Evolutionary conservation across 1,139 yeast genomes (phyloP).

Genomic region (Meyerozyma sp.): DNA sequence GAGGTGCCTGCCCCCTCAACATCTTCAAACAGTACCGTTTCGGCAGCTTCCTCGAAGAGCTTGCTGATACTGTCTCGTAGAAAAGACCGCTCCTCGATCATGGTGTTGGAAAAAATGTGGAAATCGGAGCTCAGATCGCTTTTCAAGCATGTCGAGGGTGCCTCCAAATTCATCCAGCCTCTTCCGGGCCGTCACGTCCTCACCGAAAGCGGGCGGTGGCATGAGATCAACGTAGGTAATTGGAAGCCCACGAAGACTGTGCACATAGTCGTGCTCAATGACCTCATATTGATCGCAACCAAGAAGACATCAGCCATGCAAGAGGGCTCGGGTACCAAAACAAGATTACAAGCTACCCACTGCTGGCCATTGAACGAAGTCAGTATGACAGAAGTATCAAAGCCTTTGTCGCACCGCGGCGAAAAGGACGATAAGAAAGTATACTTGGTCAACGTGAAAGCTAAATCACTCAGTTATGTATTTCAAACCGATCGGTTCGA

Average conservation of each 20-base stretch:
- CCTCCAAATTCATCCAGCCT: conserved; percentile 74
- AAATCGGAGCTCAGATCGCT: conserved; percentile 65
- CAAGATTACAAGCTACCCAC: conserved; percentile 62
- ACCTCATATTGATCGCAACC: conserved; percentile 69
- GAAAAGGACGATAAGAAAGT: conserved; percentile 19
- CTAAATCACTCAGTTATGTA: conserved; percentile 47
- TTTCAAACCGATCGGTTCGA: conserved; percentile 62
- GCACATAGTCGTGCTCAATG: conserved; percentile 74
- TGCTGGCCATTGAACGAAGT: conserved; percentile 75
- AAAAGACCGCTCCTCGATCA: conserved; percentile 63
- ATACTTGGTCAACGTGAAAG: conserved; percentile 43
- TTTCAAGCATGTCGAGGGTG: conserved; percentile 85
- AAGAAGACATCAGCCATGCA: conserved; percentile 35
- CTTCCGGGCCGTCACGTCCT: conserved; percentile 79
- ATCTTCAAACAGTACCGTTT: background rate
- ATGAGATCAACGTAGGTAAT: conserved; percentile 80
- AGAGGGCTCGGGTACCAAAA: conserved; percentile 21
- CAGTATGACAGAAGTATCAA: conserved; percentile 36
- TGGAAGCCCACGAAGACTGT: conserved; percentile 77
- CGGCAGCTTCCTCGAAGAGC: background rate
- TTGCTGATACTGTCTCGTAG: conserved; percentile 5
- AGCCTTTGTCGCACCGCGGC: conserved; percentile 9
- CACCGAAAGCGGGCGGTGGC: conserved; percentile 81
- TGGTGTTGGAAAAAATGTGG: conserved; percentile 78
- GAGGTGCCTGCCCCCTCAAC: conserved; percentile 5